Evolutionary conservation across 139 green algal genomes (phyloP), one percentile per base, ranked within the genome.

Genomic region (Zygnema circumcarinatum): DNA sequence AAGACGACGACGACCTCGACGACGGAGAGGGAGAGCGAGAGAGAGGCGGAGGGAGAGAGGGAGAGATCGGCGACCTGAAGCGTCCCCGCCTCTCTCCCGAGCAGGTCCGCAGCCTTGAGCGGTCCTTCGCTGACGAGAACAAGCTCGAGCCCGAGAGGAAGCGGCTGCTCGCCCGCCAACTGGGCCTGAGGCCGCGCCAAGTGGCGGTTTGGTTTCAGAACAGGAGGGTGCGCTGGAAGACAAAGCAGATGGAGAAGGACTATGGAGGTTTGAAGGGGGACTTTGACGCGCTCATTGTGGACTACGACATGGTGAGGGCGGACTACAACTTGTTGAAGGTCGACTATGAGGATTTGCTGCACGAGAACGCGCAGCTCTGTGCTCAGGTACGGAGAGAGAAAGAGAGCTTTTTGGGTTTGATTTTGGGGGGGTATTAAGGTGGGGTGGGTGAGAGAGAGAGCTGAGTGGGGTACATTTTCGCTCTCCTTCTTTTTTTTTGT

Each of bases 171-270:
- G 83, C 83, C 31, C 38, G 38, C 29, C 36, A 88, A 53, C 83
- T 89, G 31, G 76, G 84, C 79, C 22, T 89, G 52, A 33, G 79
- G 84, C 79, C 84, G 52, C 76, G 84, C 33, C 84, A 89, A 67
- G 84, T 89, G 84, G 84, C 84, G 33, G 79, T 89, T 38, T 89
- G 84, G 84, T 89, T 89, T 31, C 84, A 89, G 84, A 89, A 89
- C 79, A 78, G 84, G 35, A 39, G 84, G 31, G 84, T 67, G 25
- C 52, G 79, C 32, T 83, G 81, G 79, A 82, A 82, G 52, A 85
- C 84, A 56, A 33, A 83, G 29, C 79, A 88, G 79, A 62, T 85
- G 84, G 84, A 89, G 47, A 86, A 38, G 52, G 79, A 89, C 16
- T 35, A 75, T 29, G 84, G 75, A 56, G 38, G 47, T 36, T 62